Evolutionary conservation across 2,329 filamentous ascomycete genomes (phyloP).

Genomic region (Fusarium camptoceras): DNA sequence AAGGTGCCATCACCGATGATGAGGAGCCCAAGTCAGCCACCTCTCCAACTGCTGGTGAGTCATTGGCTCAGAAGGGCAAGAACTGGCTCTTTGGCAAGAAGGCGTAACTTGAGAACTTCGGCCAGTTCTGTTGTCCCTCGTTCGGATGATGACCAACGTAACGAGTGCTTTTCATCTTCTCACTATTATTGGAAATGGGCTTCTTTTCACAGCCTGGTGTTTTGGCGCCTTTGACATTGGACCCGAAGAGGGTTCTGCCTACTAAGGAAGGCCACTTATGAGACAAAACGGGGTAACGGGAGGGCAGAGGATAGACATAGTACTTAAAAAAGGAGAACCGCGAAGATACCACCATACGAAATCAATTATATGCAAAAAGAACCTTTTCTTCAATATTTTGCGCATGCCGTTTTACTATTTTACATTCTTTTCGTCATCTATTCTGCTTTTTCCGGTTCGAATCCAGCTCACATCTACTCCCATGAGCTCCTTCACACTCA

Average conservation of each 20-base stretch:
- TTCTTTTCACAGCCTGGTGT: constrained; percentile 42
- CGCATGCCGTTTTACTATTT: constrained; percentile 37
- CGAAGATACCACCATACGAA: constrained; percentile 41
- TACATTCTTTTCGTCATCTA: constrained; percentile 30
- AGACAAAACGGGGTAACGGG: constrained; percentile 11
- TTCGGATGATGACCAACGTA: background rate
- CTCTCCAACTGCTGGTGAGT: constrained; percentile 27
- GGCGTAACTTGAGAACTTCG: constrained; percentile 45
- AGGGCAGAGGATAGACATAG: background rate
- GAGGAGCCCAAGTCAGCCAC: constrained; percentile 26
- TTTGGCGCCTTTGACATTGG: constrained; percentile 36
- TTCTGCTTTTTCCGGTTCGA: constrained; percentile 13
- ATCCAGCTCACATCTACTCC: background rate
- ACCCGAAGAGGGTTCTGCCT: constrained; percentile 7
- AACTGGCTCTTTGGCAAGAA: constrained; percentile 64
- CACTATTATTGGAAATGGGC: constrained; percentile 11
- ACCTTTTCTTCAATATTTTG: constrained; percentile 7
- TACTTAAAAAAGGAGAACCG: constrained; percentile 20
- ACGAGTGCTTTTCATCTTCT: constrained; percentile 3
- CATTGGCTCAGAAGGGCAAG: constrained; percentile 58
- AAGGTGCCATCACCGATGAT: constrained; percentile 48
- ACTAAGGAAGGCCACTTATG: constrained; percentile 7
- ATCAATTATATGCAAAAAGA: constrained; percentile 26
- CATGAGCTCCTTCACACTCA: background rate
- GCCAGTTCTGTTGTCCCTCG: background rate